These are phyloP conservation scores for Bidens hawaiensis DNA, from an alignment of 140 eudicot species.

Conservation along the genomic window DNA sequence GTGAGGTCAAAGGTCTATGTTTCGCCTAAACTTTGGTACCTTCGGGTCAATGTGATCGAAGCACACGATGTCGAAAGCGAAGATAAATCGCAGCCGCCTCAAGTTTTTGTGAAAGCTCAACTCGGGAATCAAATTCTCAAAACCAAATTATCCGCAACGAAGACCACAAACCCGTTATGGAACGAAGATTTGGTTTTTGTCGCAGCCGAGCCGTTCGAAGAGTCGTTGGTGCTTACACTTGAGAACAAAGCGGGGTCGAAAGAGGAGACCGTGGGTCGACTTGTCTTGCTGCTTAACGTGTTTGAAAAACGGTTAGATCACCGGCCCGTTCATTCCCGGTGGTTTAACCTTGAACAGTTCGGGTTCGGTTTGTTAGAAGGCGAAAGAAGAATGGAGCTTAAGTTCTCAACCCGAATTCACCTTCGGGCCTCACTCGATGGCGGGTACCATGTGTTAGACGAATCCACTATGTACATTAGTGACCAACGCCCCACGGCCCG, in stretches of 20 bases:
- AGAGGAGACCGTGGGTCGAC: constrained; percentile 62
- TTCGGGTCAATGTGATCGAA: constrained; percentile 64
- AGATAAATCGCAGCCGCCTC: constrained; percentile 55
- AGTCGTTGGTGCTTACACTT: constrained; percentile 46
- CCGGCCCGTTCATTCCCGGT: constrained; percentile 57
- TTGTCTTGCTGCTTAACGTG: constrained; percentile 37
- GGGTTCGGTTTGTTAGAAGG: constrained; percentile 61
- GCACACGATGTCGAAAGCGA: constrained; percentile 62
- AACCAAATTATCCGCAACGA: constrained; percentile 44
- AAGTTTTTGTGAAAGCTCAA: constrained; percentile 62
- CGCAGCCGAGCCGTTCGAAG: constrained; percentile 83
- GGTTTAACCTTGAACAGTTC: constrained; percentile 69
- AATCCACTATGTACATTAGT: constrained; percentile 74
- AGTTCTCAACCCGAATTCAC: constrained; percentile 65
- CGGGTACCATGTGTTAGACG: constrained; percentile 76
- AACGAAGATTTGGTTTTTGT: constrained; percentile 72
- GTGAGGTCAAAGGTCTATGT: constrained; percentile 69
- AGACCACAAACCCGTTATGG: constrained; percentile 69
- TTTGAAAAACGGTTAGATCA: constrained; percentile 66
- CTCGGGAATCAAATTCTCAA: constrained; percentile 62
- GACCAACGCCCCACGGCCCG: constrained; percentile 70
- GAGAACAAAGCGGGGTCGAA: constrained; percentile 48
- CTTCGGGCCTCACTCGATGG: constrained; percentile 78
- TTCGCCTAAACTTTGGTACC: constrained; percentile 70
- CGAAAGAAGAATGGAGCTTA: constrained; percentile 56